Evolutionary conservation across 2,329 filamentous ascomycete genomes (phyloP), one percentile per base, ranked within the genome.

Genomic region (Verticillium dahliae): DNA sequence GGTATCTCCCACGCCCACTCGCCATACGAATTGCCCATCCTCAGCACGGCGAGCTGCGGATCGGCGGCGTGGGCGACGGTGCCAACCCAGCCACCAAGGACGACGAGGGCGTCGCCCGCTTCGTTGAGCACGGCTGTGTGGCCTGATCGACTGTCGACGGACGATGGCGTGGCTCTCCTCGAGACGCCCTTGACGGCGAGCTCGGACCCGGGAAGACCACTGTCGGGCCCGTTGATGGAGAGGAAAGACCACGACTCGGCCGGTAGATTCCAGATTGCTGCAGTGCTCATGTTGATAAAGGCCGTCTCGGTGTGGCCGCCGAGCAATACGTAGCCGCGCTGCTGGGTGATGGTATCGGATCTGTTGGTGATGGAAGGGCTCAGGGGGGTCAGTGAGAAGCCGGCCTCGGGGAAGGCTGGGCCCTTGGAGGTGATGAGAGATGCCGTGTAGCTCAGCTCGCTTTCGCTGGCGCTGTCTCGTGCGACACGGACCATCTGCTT

Each of bases 41-140:
- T 80, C 3, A 98, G 78, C 3, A 97, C 76, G 0, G 86, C 90
- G 33, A 98, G 79, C 70, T 97, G 92, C 1, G 95, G 95, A 35
- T 87, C 80, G 0, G 95, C 95, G 1, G 93, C 84, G 37, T 87
- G 89, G 9, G 78, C 82, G 0, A 90, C 81, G 69, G 96, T 87
- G 3, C 93, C 94, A 4, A 97, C 92, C 95, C 95, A 99, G 1
- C 95, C 95, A 22, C 95, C 95, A 63, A 92, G 81, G 1, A 99
- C 78, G 50, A 97, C 78, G 9, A 98, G 79, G n/a, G 84, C 86
- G 33, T 79, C 84, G 0, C 93, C 93, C 69, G 96, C 92, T 59
- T 89, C 84, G 34, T 86, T 91, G 4, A 97, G 76, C 1, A 97
- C 84, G 1, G 94, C 88, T 0, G 91, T 93, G 71, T 99, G 95